A percentile compares a stretch with the other conserved stretches of the same genome.
phyloP scores from a whole-genome alignment of 129 eudicot species.

The Lactuca saligna region DNA sequence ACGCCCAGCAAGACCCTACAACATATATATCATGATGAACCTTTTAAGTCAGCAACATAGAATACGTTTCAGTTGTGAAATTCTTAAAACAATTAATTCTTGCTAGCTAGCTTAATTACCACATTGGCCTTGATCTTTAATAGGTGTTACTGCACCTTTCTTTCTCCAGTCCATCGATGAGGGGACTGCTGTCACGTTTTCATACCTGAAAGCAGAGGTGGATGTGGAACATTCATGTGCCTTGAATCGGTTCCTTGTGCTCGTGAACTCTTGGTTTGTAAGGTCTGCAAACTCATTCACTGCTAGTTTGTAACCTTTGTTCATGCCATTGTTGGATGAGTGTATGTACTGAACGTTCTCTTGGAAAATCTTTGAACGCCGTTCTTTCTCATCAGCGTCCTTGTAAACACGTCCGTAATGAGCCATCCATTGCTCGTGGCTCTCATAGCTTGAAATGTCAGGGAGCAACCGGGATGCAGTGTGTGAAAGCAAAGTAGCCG shows the following conservation, averaged over 20 bases:
- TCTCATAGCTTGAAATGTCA: conserved; percentile 18
- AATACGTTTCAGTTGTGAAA: neutral
- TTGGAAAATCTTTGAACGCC: conserved; percentile 24
- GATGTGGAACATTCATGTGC: conserved; percentile 32
- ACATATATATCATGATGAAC: neutral
- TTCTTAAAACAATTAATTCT: neutral
- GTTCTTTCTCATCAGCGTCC: conserved; percentile 24
- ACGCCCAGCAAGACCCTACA: conserved; percentile 36
- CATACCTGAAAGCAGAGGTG: conserved; percentile 16
- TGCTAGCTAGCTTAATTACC: conserved; percentile 22
- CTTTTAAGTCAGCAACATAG: neutral
- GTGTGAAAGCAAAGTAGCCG: conserved; percentile 4
- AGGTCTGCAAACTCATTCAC: conserved; percentile 9
- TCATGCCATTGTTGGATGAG: conserved; percentile 22
- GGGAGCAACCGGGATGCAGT: conserved; percentile 21
- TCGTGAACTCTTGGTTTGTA: conserved; percentile 33
- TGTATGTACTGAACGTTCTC: conserved; percentile 28
- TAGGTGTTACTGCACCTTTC: conserved; percentile 43
- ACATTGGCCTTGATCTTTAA: conserved; percentile 48
- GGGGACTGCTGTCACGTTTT: conserved; percentile 21
- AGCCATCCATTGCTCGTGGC: conserved; percentile 38
- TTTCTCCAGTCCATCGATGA: conserved; percentile 40
- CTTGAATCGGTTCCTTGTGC: conserved; percentile 26
- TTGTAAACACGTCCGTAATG: conserved; percentile 32
- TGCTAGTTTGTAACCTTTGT: conserved; percentile 24